Conservation (phyloP, 176 grass and related monocot species). For the Oryza glumipatula region DNA sequence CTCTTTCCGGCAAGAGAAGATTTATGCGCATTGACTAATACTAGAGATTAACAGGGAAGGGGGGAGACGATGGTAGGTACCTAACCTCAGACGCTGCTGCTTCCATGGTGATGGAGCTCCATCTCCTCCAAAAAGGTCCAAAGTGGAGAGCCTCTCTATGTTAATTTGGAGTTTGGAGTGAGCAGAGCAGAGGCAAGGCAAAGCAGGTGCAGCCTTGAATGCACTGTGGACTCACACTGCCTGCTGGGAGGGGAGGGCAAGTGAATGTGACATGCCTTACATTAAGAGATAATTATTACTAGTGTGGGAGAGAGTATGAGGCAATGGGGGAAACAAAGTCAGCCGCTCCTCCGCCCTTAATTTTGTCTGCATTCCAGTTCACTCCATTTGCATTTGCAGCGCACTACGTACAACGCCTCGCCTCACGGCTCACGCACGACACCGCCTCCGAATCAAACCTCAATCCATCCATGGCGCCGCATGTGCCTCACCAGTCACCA, state of each 20-base stretch:
- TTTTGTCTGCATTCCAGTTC: not conserved
- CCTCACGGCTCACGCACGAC: constrained; percentile 1
- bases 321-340: not conserved
- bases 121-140: not conserved
- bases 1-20: not conserved
- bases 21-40: not conserved
- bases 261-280: not conserved
- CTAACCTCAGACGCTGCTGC: not conserved
- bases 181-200: not conserved
- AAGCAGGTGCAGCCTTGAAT: constrained; percentile 7
- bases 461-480: not conserved
- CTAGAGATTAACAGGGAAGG: not conserved
- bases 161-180: not conserved
- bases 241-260: not conserved
- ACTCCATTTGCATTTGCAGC: not conserved
- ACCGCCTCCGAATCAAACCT: not conserved
- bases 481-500: not conserved
- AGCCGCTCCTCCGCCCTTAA: not conserved
- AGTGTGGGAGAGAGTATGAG: not conserved
- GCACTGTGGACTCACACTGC: not conserved
- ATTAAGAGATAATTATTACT: not conserved
- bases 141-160: not conserved
- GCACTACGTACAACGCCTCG: not conserved
- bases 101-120: constrained; percentile 35
- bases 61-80: constrained; percentile 6